Percentiles rank a stretch among this genome's conserved stretches.
Conservation (phyloP, 805 yeast genomes). For the Priceomyces haplophilus region DNA sequence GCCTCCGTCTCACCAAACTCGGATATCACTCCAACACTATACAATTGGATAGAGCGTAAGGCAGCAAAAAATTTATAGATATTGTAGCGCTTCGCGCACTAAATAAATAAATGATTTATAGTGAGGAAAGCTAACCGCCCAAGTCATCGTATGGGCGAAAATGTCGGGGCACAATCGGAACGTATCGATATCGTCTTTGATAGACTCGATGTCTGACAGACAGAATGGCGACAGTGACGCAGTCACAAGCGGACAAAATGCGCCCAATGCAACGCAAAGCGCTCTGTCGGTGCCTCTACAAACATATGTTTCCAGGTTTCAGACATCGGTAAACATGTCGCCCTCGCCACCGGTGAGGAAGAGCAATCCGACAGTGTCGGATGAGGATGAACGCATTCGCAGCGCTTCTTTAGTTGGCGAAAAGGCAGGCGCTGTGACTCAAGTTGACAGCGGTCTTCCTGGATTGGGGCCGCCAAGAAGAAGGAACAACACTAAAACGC, state of each 20-base stretch:
- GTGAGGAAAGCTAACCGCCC: too few species aligned
- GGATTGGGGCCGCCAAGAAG: slow-evolving; percentile 10
- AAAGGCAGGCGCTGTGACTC: neutral
- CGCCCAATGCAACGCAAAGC: neutral
- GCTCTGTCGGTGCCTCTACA: slow-evolving; percentile 8
- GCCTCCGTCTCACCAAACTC: slow-evolving; percentile 71
- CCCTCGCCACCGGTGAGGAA: slow-evolving; percentile 5
- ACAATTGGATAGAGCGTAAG: slow-evolving; percentile 69
- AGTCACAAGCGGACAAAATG: neutral
- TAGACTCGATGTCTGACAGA: slow-evolving; percentile 19
- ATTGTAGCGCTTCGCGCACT: neutral
- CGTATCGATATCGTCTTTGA: slow-evolving; percentile 33
- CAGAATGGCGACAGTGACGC: slow-evolving; percentile 2
- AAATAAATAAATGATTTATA: neutral
- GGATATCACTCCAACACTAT: slow-evolving; percentile 63
- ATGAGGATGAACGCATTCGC: neutral
- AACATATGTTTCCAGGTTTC: slow-evolving; percentile 29
- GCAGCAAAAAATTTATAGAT: neutral
- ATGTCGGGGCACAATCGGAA: slow-evolving; percentile 23
- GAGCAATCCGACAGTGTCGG: slow-evolving; percentile 4
- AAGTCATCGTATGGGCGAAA: neutral
- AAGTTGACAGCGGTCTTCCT: slow-evolving; percentile 4
- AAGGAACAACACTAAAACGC: neutral
- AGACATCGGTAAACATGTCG: slow-evolving; percentile 24
- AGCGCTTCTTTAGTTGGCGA: neutral